phyloP scores from a whole-genome alignment of 2,329 filamentous ascomycete genomes.

The Stemphylium lycopersici region DNA sequence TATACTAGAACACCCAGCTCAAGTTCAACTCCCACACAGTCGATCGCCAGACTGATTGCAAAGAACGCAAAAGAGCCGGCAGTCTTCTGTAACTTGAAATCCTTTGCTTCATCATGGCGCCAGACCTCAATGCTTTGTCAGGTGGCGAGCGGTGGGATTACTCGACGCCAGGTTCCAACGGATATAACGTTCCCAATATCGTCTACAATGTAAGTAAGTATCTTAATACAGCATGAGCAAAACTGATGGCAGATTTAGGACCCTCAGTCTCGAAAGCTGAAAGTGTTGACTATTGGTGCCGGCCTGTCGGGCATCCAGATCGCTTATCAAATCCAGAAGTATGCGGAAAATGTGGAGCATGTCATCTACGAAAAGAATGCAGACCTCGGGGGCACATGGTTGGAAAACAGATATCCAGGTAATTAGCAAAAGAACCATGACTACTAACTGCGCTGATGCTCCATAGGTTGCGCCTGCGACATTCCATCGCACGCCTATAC shows the following conservation, averaged over 20 bases:
- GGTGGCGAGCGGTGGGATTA: constrained; percentile 50
- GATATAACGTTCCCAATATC: constrained; percentile 51
- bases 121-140: constrained; percentile 50
- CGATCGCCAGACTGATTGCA: too few relatives aligned
- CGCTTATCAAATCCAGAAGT: constrained; percentile 57
- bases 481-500: constrained; percentile 56
- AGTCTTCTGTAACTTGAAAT: too few relatives aligned
- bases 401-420: constrained; percentile 52
- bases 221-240: neutral
- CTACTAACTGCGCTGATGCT: neutral
- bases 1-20: too few relatives aligned
- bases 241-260: constrained; percentile 8
- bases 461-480: constrained; percentile 51
- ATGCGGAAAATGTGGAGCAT: constrained; percentile 52
- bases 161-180: constrained; percentile 51
- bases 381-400: constrained; percentile 55
- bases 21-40: too few relatives aligned
- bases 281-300: constrained; percentile 56
- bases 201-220: constrained; percentile 40
- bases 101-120: constrained; percentile 42
- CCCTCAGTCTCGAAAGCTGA: constrained; percentile 44
- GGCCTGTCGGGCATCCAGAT: constrained; percentile 56
- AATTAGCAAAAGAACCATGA: neutral
- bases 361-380: constrained; percentile 57
- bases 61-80: too few relatives aligned